These are phyloP conservation scores for Pythium aristosporum DNA, from an alignment of 352 stramenopile genomes.

Conservation along the genomic window DNA sequence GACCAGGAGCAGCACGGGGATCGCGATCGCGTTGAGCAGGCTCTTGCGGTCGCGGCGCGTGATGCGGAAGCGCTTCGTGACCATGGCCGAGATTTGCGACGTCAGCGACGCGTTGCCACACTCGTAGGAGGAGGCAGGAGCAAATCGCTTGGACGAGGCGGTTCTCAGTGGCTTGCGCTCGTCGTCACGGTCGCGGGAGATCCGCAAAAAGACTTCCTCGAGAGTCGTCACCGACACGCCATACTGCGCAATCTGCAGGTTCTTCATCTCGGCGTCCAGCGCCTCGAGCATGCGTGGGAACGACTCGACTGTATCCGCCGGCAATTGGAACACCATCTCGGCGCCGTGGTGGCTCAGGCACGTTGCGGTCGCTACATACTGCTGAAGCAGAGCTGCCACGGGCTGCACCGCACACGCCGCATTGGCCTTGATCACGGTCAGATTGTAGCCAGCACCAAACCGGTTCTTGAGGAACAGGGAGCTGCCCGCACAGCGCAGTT, in stretches of 20 bases:
- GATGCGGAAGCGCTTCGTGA: conserved; percentile 49
- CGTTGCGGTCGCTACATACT: conserved; percentile 62
- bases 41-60: conserved; percentile 41
- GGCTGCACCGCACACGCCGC: conserved; percentile 35
- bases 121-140: conserved; percentile 74
- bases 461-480: conserved; percentile 90
- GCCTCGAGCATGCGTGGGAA: conserved; percentile 90
- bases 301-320: conserved; percentile 51
- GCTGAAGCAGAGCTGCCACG: conserved; percentile 39
- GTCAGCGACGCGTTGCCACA: conserved; percentile 32
- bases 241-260: conserved; percentile 84
- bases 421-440: conserved; percentile 37
- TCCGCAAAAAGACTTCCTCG: conserved; percentile 95
- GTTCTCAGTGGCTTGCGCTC: conserved; percentile 10
- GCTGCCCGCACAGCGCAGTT: conserved; percentile 70
- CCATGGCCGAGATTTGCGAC: conserved; percentile 42
- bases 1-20: conserved; percentile 44
- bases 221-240: conserved; percentile 96
- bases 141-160: conserved; percentile 75
- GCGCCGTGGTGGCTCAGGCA: conserved; percentile 89
- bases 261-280: conserved; percentile 46
- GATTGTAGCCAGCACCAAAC: conserved; percentile 84
- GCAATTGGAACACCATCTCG: conserved; percentile 93
- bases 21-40: conserved; percentile 36
- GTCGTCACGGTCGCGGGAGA: conserved; percentile 29